Base-by-base conservation (phyloP, 2,329 filamentous ascomycete species). In the Chrysoporthe austroafricana region DNA sequence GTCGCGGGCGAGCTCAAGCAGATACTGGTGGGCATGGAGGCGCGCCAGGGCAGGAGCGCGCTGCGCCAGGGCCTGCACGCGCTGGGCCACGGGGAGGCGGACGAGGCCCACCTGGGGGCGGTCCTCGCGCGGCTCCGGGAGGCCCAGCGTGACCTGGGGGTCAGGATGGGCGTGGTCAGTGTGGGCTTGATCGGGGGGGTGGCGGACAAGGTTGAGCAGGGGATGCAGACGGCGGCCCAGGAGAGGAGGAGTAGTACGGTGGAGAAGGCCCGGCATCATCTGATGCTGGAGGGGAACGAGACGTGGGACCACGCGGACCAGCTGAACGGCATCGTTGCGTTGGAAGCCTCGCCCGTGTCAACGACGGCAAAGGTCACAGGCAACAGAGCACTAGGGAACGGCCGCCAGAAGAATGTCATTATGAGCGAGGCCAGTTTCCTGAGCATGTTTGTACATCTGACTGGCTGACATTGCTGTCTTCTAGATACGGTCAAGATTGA, bases 1-100 rank as follows among this genome's bases (percentile, higher is more conserved):
- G 50, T 54, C 50, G 50, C 50, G 21, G 50, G 50, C 16, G 50
- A 54, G 50, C 50, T 54, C 13, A 54, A 18, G 11, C 50, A 54
- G 13, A 54, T 54, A 54, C 50, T 54, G 2, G 50, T 34, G 26
- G n/a, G 26, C 26, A 54, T 54, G 50, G 50, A 3, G 7, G 50
- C 50, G 32, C 50, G 26, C 4, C 50, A 32, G 21, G 11, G 50
- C 26, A 54, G 11, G 13, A 54, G 50, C 50, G 16, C 26, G 50
- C 50, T 54, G 6, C 26, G 50, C 11, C 50, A 54, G 50, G 16
- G 50, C 32, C 50, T 54, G 32, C 8, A 54, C 16, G 50, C 50
- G 32, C 50, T 54, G 6, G 21, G 50, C 50, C 50, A 21, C 11
- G 16, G 50, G 16, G 50, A 54, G 50, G 13, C 50, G 14, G 50